Conservation (phyloP, 2,329 filamentous ascomycete species). For the Ophiocordyceps sinensis region DNA sequence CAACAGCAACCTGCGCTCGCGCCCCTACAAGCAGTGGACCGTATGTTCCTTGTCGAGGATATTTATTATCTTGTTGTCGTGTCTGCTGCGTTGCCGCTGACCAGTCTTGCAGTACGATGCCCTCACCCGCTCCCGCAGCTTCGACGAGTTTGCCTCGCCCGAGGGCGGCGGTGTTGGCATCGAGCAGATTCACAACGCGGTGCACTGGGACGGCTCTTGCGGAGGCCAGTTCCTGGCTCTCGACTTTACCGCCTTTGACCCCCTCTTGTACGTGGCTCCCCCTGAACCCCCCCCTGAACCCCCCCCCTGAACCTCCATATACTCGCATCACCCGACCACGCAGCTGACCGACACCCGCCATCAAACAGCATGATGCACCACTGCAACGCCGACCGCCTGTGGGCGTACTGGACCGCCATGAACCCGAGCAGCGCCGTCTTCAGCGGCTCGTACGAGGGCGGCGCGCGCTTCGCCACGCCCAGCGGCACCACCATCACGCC, state of each 20-base stretch:
- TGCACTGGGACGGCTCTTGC: constrained; percentile 26
- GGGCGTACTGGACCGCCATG: constrained; percentile 38
- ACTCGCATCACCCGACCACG: too few relatives aligned
- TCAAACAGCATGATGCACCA: constrained; percentile 28
- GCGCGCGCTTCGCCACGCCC: constrained; percentile 25
- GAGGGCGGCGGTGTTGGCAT: constrained; percentile 22
- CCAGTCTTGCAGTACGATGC: constrained; percentile 21
- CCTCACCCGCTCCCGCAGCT: constrained; percentile 21
- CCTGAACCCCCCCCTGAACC: too few relatives aligned
- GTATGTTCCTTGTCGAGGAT: constrained; percentile 14
- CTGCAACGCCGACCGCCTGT: constrained; percentile 49
- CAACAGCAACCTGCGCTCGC: constrained; percentile 16
- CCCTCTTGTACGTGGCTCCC: constrained; percentile 28
- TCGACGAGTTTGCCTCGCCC: constrained; percentile 19
- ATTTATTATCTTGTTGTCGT: too few relatives aligned
- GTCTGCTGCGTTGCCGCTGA: not conserved
- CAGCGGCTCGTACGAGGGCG: constrained; percentile 17
- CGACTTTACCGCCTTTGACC: constrained; percentile 28
- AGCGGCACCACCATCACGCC: constrained; percentile 24
- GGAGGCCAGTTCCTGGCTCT: constrained; percentile 25
- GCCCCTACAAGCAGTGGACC: constrained; percentile 24
- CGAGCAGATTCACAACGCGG: constrained; percentile 26
- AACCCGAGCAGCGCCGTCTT: constrained; percentile 20
- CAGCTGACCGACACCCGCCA: not conserved
- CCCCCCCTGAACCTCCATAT: not conserved